Evolutionary conservation across 768 basidiomycete genomes (phyloP).

Genomic region (Collybia sp.): DNA sequence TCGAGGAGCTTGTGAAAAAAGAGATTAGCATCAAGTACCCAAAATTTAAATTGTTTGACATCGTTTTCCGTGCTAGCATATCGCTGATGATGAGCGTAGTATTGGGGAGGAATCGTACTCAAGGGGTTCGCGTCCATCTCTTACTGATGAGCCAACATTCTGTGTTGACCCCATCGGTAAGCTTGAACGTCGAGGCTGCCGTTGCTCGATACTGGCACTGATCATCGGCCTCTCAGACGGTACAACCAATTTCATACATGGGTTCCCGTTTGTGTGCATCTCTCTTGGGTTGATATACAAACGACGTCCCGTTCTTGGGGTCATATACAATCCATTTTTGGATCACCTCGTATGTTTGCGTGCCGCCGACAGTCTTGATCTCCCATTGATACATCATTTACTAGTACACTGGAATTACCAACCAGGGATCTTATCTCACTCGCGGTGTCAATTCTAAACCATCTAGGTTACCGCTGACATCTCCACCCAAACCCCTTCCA

Average conservation of each 20-base stretch:
- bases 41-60: constrained; percentile 73
- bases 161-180: constrained; percentile 93
- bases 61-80: background rate
- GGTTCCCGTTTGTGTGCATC: constrained; percentile 85
- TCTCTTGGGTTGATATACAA: constrained; percentile 88
- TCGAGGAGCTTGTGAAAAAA: constrained; percentile 78
- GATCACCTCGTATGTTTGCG: constrained; percentile 61
- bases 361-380: background rate
- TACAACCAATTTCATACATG: constrained; percentile 85
- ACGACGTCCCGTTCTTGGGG: constrained; percentile 79
- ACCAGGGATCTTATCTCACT: constrained; percentile 76
- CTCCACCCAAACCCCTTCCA: constrained; percentile 53
- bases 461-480: constrained; percentile 60
- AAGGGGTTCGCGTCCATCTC: constrained; percentile 57
- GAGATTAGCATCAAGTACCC: constrained; percentile 68
- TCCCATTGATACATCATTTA: background rate
- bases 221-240: constrained; percentile 46
- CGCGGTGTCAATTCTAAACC: constrained; percentile 35
- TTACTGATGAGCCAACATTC: constrained; percentile 90
- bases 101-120: constrained; percentile 95
- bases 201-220: background rate
- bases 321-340: constrained; percentile 92
- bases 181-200: constrained; percentile 13
- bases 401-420: constrained; percentile 75
- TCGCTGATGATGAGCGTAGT: constrained; percentile 29